phyloP scores from a whole-genome alignment of 208 protist species.

The Wallacemonas sp. region DNA sequence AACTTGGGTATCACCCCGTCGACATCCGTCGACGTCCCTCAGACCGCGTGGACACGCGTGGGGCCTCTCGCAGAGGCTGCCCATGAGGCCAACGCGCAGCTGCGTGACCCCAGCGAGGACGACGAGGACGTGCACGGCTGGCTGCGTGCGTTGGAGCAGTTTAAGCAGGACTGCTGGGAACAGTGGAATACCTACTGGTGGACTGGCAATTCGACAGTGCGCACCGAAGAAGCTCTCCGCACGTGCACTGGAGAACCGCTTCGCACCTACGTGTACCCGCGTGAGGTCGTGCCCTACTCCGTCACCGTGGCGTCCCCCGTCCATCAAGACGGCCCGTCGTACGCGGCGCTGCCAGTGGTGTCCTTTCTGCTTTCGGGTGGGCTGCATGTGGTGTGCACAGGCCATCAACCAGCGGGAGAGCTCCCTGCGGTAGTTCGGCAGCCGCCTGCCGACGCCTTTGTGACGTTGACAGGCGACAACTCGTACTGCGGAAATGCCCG shows the following conservation, averaged over 20 bases:
- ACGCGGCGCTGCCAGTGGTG: conserved; percentile 49
- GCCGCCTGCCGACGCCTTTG: conserved; percentile 45
- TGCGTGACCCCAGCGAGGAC: not conserved
- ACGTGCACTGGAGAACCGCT: conserved; percentile 35
- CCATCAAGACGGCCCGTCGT: conserved; percentile 41
- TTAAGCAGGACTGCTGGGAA: conserved; percentile 46
- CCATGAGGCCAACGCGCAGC: no score
- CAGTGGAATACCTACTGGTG: conserved; percentile 40
- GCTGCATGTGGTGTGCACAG: conserved; percentile 66
- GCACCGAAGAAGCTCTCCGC: conserved; percentile 1
- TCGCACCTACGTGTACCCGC: conserved; percentile 63
- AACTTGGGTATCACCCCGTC: conserved; percentile 58
- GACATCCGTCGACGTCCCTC: conserved; percentile 9
- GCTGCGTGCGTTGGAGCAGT: conserved; percentile 52
- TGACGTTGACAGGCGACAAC: conserved; percentile 77
- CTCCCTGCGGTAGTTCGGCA: conserved; percentile 69
- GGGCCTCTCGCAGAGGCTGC: not conserved
- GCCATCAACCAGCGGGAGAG: conserved; percentile 85
- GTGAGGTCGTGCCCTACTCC: conserved; percentile 51
- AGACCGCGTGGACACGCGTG: not conserved
- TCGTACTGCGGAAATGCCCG: conserved; percentile 65
- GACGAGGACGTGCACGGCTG: conserved; percentile 43
- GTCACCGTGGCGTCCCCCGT: conserved; percentile 61
- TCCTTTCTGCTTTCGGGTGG: conserved; percentile 70
- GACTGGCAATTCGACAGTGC: not conserved